These are phyloP conservation scores for Solanum virginianum DNA, from an alignment of 257 asterid species.

Conservation along the genomic window DNA sequence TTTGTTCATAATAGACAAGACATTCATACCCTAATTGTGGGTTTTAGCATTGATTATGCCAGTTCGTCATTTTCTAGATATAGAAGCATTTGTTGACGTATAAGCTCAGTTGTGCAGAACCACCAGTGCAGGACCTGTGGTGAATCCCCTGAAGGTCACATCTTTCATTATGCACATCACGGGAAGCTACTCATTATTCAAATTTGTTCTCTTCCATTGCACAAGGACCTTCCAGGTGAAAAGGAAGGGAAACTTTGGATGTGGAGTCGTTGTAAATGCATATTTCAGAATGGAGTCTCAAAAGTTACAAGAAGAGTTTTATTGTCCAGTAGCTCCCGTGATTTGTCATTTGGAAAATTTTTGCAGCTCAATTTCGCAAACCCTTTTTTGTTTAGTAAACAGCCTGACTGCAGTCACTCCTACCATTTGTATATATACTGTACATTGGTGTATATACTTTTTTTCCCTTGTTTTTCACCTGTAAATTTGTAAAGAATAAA, in stretches of 20 bases:
- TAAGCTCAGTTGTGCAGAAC: conserved; percentile 32
- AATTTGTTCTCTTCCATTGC: conserved; percentile 48
- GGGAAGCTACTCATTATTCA: conserved; percentile 70
- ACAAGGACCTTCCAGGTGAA: conserved; percentile 53
- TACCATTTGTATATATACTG: conserved; percentile 14
- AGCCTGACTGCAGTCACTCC: conserved; percentile 70
- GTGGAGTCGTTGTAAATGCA: conserved; percentile 92
- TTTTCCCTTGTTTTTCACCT: too few species aligned
- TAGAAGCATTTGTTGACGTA: not conserved
- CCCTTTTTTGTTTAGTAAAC: conserved; percentile 47
- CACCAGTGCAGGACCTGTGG: conserved; percentile 59
- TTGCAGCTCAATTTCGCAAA: conserved; percentile 77
- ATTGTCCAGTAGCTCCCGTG: conserved; percentile 64
- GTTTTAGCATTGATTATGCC: too few species aligned
- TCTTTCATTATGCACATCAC: conserved; percentile 65
- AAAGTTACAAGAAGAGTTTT: conserved; percentile 66
- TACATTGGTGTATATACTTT: too few species aligned
- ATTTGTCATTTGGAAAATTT: conserved; percentile 81
- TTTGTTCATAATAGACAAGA: too few species aligned
- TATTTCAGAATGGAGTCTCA: conserved; percentile 29
- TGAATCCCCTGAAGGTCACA: conserved; percentile 58
- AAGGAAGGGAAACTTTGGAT: conserved; percentile 89
- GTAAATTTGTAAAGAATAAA: too few species aligned
- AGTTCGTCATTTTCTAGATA: not conserved
- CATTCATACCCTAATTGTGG: too few species aligned